Percentiles rank a stretch among this genome's conserved stretches.
phyloP scores from a whole-genome alignment of 1,139 yeast species.

The Arxiozyma slooffiae region DNA sequence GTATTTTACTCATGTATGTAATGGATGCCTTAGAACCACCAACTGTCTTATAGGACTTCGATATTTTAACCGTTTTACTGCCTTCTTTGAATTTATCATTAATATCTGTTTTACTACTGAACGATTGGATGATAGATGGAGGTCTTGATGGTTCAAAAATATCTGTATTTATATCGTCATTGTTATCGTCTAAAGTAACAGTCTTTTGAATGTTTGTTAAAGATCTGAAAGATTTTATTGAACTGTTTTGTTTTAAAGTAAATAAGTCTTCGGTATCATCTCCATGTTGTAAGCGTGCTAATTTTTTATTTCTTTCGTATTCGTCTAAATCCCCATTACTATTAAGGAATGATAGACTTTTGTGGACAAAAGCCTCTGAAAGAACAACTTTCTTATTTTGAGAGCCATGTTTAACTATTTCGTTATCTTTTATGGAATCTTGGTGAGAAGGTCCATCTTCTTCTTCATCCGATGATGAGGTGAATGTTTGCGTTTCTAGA shows the following conservation, averaged over 20 bases:
- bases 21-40: constrained; percentile 53
- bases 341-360: constrained; percentile 52
- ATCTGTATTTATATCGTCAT: constrained; percentile 1
- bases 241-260: constrained; percentile 40
- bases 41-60: constrained; percentile 47
- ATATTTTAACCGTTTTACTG: constrained; percentile 45
- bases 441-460: constrained; percentile 9
- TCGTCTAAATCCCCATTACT: constrained; percentile 32
- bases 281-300: constrained; percentile 31
- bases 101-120: constrained; percentile 35
- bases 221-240: constrained; percentile 25
- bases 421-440: constrained; percentile 6
- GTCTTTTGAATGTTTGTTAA: not conserved
- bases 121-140: constrained; percentile 43
- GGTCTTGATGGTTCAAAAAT: constrained; percentile 33
- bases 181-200: constrained; percentile 29
- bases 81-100: constrained; percentile 37
- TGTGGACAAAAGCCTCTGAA: constrained; percentile 52
- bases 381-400: constrained; percentile 22
- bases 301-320: constrained; percentile 32
- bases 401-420: not conserved
- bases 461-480: constrained; percentile 10
- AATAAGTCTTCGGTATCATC: constrained; percentile 36
- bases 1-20: constrained; percentile 40
- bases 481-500: not conserved